phyloP scores from a whole-genome alignment of 164 flowering plant species.

The Stephania yunnanensis region DNA sequence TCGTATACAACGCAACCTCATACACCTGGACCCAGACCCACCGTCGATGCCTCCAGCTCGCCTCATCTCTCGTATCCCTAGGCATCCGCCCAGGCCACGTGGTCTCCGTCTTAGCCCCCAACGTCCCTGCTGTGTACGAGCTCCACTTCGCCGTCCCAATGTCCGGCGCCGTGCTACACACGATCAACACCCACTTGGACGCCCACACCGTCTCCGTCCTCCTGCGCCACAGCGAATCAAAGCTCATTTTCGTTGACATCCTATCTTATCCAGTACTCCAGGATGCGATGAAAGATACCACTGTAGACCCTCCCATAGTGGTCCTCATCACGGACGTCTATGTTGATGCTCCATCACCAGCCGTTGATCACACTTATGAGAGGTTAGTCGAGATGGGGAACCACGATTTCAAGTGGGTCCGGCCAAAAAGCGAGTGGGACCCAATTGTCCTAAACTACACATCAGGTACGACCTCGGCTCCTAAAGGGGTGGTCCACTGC shows the following conservation, averaged over 20 bases:
- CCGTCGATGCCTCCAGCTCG: conserved; percentile 27
- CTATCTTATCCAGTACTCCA: conserved; percentile 15
- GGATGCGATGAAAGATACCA: conserved; percentile 21
- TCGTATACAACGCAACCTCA: conserved; percentile 18
- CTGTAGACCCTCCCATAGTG: conserved; percentile 12
- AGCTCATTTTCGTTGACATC: conserved; percentile 24
- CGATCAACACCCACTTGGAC: conserved; percentile 34
- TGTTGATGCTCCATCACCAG: neutral
- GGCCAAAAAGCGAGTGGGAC: conserved; percentile 38
- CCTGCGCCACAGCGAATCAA: conserved; percentile 28
- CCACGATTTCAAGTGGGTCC: conserved; percentile 26
- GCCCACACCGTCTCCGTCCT: conserved; percentile 28
- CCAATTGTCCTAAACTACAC: conserved; percentile 47
- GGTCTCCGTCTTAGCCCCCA: conserved; percentile 32
- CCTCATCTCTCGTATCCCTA: conserved; percentile 24
- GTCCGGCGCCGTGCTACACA: conserved; percentile 32
- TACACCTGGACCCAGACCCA: conserved; percentile 29
- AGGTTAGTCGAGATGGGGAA: conserved; percentile 27
- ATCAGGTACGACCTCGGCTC: conserved; percentile 51
- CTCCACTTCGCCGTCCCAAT: conserved; percentile 38
- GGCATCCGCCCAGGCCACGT: conserved; percentile 25
- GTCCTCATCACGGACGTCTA: conserved; percentile 24
- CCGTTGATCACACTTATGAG: conserved; percentile 23
- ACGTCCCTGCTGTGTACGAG: conserved; percentile 40
- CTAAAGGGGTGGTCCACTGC: conserved; percentile 50